These are phyloP conservation scores for Penicillium canescens DNA, from an alignment of 495 filamentous ascomycete genomes.

Conservation along the genomic window DNA sequence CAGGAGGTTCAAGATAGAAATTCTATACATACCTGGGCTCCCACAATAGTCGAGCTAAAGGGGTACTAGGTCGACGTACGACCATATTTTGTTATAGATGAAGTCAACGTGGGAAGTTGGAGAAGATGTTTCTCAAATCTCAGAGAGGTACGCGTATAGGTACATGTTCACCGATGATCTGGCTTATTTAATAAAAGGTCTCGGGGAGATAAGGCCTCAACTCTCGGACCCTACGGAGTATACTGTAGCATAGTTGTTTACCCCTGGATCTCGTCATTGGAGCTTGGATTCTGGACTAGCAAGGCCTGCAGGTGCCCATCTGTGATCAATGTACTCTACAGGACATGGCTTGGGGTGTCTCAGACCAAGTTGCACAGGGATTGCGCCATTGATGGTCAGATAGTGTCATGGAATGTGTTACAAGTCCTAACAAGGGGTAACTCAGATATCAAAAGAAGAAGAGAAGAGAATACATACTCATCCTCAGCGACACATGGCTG, in stretches of 20 bases:
- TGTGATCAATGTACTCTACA: neutral
- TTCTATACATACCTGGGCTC: conserved; percentile 36
- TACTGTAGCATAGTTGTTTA: no score
- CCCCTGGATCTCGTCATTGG: no score
- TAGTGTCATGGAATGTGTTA: conserved; percentile 4
- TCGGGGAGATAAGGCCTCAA: neutral
- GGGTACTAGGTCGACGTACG: conserved; percentile 12
- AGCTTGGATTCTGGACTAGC: neutral
- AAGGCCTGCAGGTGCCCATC: conserved; percentile 8
- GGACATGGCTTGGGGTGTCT: neutral
- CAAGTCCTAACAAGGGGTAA: neutral
- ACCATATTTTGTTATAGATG: neutral
- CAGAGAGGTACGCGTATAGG: no score
- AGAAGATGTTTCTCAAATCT: no score
- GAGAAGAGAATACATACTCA: neutral
- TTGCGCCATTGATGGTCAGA: conserved; percentile 16
- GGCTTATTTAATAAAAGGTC: neutral
- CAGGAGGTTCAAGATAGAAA: conserved; percentile 1
- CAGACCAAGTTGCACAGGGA: conserved; percentile 6
- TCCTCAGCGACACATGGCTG: neutral
- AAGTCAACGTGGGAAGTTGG: neutral
- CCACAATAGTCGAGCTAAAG: conserved; percentile 37
- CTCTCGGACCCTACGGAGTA: neutral
- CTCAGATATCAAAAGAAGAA: neutral
- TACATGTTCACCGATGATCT: neutral